Evolutionary conservation across 83 land plant genomes (phyloP).

Genomic region (Isoetes engelmannii): DNA sequence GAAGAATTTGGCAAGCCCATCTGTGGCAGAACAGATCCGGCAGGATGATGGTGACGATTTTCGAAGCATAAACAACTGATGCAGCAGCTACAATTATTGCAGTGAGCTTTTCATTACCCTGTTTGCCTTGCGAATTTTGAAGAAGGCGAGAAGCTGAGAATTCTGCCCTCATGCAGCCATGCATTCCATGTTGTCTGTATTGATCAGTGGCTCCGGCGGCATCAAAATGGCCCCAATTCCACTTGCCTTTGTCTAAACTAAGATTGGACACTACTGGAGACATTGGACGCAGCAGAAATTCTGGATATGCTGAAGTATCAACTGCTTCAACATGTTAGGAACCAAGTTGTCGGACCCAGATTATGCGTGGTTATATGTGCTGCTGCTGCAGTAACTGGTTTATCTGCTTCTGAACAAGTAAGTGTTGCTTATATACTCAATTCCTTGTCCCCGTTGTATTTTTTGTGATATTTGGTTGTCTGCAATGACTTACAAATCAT

Average conservation of each 20-base stretch:
- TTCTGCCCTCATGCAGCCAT: constrained; percentile 29
- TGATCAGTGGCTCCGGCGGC: constrained; percentile 26
- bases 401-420: constrained; percentile 21
- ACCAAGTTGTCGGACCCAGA: constrained; percentile 11
- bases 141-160: constrained; percentile 16
- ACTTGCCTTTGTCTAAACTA: constrained; percentile 25
- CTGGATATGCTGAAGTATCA: constrained; percentile 19
- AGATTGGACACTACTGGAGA: constrained; percentile 19
- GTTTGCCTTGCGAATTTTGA: constrained; percentile 27
- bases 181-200: constrained; percentile 26
- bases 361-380: constrained; percentile 21
- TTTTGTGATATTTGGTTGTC: too few species aligned
- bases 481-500: background rate
- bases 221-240: too few species aligned
- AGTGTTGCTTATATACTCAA: background rate
- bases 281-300: constrained; percentile 22
- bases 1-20: too few species aligned
- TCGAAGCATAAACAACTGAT: too few species aligned
- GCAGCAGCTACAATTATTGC: too few species aligned
- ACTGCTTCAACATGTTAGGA: constrained; percentile 8
- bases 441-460: too few species aligned
- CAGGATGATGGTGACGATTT: too few species aligned
- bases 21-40: too few species aligned
- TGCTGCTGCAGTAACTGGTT: constrained; percentile 28
- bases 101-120: too few species aligned